Evolutionary conservation across 2,329 filamentous ascomycete genomes (phyloP), one percentile per base, ranked within the genome.

Genomic region (Stromatinia cepivora): DNA sequence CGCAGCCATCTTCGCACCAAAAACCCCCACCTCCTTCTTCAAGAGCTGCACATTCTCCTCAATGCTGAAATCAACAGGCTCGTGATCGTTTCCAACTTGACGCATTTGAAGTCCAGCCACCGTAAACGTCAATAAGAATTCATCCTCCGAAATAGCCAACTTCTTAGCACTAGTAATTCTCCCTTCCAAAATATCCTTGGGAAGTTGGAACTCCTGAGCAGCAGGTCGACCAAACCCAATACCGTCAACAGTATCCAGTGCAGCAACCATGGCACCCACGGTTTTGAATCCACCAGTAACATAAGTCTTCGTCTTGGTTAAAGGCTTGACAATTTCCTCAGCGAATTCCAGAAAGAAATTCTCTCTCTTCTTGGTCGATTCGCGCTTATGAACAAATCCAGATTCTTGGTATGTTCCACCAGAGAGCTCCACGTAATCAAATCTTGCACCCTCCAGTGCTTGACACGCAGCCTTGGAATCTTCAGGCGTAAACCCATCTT

Each of bases 291-390:
- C 88, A 9, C 89, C 88, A 0, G 87, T 90, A 10, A 91, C 81
- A 66, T 86, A 83, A 7, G 82, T 80, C 46, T 81, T 81, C 2
- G 86, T 79, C 20, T 80, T 75, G 0, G 82, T 81, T 63, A 85
- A 81, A 42, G 80, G 79, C 25, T 77, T 77, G 31, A 86, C 82
- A 63, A 86, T 83, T 22, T 82, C 79, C 39, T 81, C 80, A 1
- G 87, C 86, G 71, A 91, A 91, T 56, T 90, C 87, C 1, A 91
- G 79, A 79, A 92, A 92, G 80, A 89, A 91, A 0, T 88, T 87
- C 74, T 92, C 88, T 11, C 89, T 83, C 1, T 84, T 84, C 57
- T 71, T 69, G 65, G 77, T 73, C 2, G 86, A 82, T 28, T 82
- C 81, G 64, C 73, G 71, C 54, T 75, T 75, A 59, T 76, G 73